phyloP scores from a whole-genome alignment of 202 grass and related monocot genomes.

The Sporobolus alterniflorus region DNA sequence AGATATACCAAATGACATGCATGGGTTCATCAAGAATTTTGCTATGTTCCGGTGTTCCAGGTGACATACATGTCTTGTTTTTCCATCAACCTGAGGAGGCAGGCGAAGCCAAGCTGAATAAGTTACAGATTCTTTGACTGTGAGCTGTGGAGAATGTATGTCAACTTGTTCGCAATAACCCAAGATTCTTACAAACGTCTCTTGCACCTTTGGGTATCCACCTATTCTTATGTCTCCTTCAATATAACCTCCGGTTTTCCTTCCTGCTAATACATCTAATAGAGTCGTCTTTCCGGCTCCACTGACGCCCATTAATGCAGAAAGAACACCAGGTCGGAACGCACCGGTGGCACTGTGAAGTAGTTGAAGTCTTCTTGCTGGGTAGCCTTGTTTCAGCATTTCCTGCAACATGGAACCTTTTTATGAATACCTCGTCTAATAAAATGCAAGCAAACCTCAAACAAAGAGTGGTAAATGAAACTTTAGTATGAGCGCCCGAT shows the following conservation, averaged over 20 bases:
- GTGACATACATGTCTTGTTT: conserved; percentile 49
- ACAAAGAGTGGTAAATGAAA: neutral
- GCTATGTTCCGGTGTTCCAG: neutral
- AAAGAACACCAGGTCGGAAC: conserved; percentile 70
- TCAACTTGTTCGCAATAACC: conserved; percentile 84
- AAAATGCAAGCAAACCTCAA: conserved; percentile 15
- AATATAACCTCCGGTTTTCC: conserved; percentile 43
- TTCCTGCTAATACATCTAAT: conserved; percentile 76
- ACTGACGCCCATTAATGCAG: conserved; percentile 76
- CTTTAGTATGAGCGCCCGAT: neutral
- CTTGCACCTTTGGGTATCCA: conserved; percentile 75
- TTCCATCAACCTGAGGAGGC: conserved; percentile 38
- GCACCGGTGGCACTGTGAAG: conserved; percentile 57
- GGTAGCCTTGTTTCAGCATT: conserved; percentile 72
- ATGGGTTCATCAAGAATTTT: neutral
- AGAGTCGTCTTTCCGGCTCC: conserved; percentile 84
- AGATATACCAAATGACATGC: neutral
- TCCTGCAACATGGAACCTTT: conserved; percentile 36
- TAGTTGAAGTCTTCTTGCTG: conserved; percentile 56
- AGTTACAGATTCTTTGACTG: conserved; percentile 69
- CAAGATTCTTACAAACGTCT: conserved; percentile 80
- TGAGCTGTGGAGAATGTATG: conserved; percentile 82
- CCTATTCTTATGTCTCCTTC: conserved; percentile 79
- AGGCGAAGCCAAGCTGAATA: conserved; percentile 72
- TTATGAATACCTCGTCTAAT: neutral